phyloP scores from a whole-genome alignment of 1,284 basidiomycete genomes.

The Malassezia brasiliensis region DNA sequence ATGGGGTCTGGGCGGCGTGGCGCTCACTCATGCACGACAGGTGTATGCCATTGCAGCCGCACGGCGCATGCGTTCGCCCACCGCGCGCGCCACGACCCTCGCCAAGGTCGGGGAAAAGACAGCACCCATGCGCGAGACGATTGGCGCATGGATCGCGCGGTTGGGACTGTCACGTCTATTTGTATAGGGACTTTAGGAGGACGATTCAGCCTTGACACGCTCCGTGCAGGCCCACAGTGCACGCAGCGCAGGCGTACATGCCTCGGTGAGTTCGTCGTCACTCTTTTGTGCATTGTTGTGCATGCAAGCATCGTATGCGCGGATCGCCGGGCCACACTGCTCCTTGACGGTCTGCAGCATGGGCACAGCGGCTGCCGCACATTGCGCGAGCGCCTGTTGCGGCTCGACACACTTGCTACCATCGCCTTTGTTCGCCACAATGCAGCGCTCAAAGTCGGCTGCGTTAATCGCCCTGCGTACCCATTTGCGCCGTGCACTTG shows the following conservation, averaged over 20 bases:
- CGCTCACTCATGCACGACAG: slow-evolving; percentile 3
- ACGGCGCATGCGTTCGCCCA: not conserved
- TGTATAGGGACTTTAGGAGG: slow-evolving; percentile 1
- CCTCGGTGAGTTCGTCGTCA: slow-evolving; percentile 30
- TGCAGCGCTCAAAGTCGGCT: slow-evolving; percentile 36
- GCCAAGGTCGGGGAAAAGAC: not conserved
- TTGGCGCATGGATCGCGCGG: slow-evolving; percentile 7
- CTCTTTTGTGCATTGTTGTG: slow-evolving; percentile 19
- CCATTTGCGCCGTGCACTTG: slow-evolving; percentile 3
- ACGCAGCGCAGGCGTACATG: slow-evolving; percentile 32
- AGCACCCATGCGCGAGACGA: not conserved
- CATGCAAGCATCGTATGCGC: slow-evolving; percentile 39
- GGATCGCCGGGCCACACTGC: slow-evolving; percentile 28
- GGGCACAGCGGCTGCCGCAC: slow-evolving; percentile 37
- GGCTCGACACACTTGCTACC: slow-evolving; percentile 24
- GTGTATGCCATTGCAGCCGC: not conserved
- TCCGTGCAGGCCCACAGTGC: slow-evolving; percentile 39
- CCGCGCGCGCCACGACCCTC: not conserved
- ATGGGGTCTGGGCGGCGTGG: slow-evolving; percentile 16
- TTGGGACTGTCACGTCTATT: slow-evolving; percentile 5
- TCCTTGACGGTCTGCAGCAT: slow-evolving; percentile 36
- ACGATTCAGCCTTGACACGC: slow-evolving; percentile 30
- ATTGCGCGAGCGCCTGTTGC: slow-evolving; percentile 30
- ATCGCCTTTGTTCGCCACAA: slow-evolving; percentile 33
- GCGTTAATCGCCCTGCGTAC: slow-evolving; percentile 2